Base-by-base conservation (phyloP, 352 stramenopile species). In the Salisapilia sapeloensis region DNA sequence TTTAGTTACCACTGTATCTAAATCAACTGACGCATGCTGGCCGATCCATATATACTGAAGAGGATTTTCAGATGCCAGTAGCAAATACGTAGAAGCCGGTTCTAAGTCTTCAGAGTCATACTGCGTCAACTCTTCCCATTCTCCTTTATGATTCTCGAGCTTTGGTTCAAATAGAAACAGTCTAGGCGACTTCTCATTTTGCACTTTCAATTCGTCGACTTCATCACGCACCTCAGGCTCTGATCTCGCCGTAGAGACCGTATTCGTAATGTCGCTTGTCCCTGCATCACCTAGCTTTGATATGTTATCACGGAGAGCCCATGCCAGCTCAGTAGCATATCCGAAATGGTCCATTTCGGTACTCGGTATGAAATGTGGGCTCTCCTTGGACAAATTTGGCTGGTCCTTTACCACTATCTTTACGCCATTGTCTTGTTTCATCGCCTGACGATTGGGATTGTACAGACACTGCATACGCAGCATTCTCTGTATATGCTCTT, bases 31-130 rank as follows among this genome's bases (percentile, higher is more conserved):
- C 14, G 40, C 58, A 3, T 21, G 16, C 6, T 18, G 22, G 8
- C 64, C 60, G 19, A 75, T 34, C 64, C 64, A 80, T 9, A 75
- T 26, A 21, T 44, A 80, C 26, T 45, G 11, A 2, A 20, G 3
- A 4, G 16, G 9, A 7, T 33, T 20, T 17, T 27, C 10, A 3
- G 2, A 26, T n/a, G 20, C 24, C 14, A 55, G 4, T 10, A 81
- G 43, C 33, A 81, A 13, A n/a, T 69, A 58, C 3, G 40, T 46
- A 17, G 42, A 42, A 4, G 40, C 39, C 8, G 44, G 12, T 5
- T 41, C 57, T 10, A 81, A 34, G 24, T 81, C 65, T 24, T 81
- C 53, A 0, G 61, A 71, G 33, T 76, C 57, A 25, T 81, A 81
- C 11, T 76, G 54, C n/a, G 41, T 57, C 26, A 81, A 9, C 16